Evolutionary conservation across 495 filamentous ascomycete species (phyloP).

Genomic region (Hyphodiscus hymeniophilus): DNA sequence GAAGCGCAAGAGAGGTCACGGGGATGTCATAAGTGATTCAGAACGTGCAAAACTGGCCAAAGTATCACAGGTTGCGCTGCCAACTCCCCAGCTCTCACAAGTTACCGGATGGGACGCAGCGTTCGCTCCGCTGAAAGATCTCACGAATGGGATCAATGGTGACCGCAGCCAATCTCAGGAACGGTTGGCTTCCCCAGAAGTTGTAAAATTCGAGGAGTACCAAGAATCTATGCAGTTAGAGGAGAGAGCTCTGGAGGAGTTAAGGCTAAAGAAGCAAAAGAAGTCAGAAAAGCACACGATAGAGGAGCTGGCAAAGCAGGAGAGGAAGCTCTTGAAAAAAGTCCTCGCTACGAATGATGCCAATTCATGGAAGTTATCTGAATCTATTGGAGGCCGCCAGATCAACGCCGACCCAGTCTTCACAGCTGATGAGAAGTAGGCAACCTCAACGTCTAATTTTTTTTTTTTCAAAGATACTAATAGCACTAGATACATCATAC

Average conservation of each 20-base stretch:
- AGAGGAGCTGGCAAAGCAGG: not conserved
- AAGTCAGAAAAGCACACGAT: not conserved
- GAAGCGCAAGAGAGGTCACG: constrained; percentile 26
- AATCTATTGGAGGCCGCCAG: constrained; percentile 59
- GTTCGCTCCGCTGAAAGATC: constrained; percentile 10
- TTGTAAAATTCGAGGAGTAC: constrained; percentile 12
- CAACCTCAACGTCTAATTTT: constrained; percentile 8
- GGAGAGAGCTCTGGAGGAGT: not conserved
- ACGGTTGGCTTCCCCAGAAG: constrained; percentile 7
- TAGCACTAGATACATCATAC: constrained; percentile 56
- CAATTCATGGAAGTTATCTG: constrained; percentile 46
- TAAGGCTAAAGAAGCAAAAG: not conserved
- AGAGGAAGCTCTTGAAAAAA: not conserved
- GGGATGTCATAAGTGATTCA: constrained; percentile 15
- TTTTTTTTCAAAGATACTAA: constrained; percentile 23
- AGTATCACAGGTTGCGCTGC: not conserved
- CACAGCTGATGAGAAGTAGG: constrained; percentile 73
- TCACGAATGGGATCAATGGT: constrained; percentile 18
- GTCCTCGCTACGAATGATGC: not conserved
- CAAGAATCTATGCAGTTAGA: not conserved
- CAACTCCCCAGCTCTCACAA: not conserved
- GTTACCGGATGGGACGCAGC: constrained; percentile 16
- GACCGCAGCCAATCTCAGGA: constrained; percentile 2
- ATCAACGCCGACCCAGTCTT: constrained; percentile 70
- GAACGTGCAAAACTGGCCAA: constrained; percentile 20